These are phyloP conservation scores for Kodamaea hsintzibuensis DNA, from an alignment of 805 yeast species.

Conservation along the genomic window DNA sequence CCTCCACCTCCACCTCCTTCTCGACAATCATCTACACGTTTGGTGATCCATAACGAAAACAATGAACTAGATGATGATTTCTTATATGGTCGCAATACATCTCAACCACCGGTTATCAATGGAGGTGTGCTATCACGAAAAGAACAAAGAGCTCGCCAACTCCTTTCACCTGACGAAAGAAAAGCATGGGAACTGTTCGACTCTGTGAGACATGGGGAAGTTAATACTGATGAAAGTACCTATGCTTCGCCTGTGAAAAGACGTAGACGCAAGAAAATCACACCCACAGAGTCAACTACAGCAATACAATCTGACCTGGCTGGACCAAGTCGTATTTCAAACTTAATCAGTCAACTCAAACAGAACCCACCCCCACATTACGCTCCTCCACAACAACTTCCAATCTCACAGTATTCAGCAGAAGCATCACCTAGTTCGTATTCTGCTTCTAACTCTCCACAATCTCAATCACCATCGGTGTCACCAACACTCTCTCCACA, in stretches of 20 bases:
- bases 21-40: background rate
- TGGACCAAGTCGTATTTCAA: constrained; percentile 12
- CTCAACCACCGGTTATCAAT: constrained; percentile 17
- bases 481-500: constrained; percentile 11
- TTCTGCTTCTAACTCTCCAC: constrained; percentile 1
- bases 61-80: constrained; percentile 34
- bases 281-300: constrained; percentile 5
- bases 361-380: background rate
- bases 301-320: background rate
- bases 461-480: constrained; percentile 4
- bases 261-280: constrained; percentile 17
- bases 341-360: constrained; percentile 14
- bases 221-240: background rate
- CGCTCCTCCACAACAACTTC: background rate
- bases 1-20: background rate
- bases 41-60: constrained; percentile 29
- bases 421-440: background rate
- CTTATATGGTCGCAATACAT: constrained; percentile 16
- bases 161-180: constrained; percentile 34
- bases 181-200: constrained; percentile 41
- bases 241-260: constrained; percentile 10
- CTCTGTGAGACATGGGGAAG: constrained; percentile 20
- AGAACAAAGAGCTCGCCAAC: constrained; percentile 30
- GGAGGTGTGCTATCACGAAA: constrained; percentile 41
- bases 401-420: background rate